These are phyloP conservation scores for Kurtzmaniella quercitrusa DNA, from an alignment of 1,139 yeast genomes.

Conservation along the genomic window DNA sequence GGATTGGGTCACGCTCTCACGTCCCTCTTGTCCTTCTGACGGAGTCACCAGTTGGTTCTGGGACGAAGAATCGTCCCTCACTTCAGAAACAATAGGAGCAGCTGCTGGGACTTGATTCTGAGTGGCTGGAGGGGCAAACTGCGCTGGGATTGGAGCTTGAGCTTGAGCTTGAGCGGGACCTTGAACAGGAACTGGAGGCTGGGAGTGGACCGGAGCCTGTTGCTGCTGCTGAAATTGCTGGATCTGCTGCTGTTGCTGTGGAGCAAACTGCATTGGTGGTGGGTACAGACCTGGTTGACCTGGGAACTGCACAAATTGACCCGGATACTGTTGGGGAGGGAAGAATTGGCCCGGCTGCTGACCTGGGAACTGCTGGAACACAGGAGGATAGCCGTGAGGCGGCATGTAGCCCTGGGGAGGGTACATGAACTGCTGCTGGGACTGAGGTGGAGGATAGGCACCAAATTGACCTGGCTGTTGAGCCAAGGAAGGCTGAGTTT, in stretches of 20 bases:
- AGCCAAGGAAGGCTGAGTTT: constrained; percentile 12
- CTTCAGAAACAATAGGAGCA: neutral
- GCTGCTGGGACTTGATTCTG: too few relatives aligned
- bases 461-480: constrained; percentile 11
- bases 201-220: constrained; percentile 11
- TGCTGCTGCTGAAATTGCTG: constrained; percentile 14
- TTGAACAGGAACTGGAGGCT: constrained; percentile 4
- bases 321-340: constrained; percentile 8
- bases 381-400: constrained; percentile 5
- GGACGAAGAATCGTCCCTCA: neutral
- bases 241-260: constrained; percentile 20
- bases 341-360: constrained; percentile 1
- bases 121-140: neutral
- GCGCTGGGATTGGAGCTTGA: constrained; percentile 17
- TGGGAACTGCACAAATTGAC: constrained; percentile 1
- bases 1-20: constrained; percentile 1
- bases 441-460: constrained; percentile 7
- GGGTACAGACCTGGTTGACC: constrained; percentile 10
- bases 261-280: constrained; percentile 14
- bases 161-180: constrained; percentile 16
- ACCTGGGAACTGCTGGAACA: constrained; percentile 8
- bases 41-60: constrained; percentile 3
- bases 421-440: constrained; percentile 7
- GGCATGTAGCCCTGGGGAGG: constrained; percentile 7
- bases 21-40: constrained; percentile 4